Evolutionary conservation across 345 rosid genomes (phyloP), one percentile per base, ranked within the genome.

Genomic region (Gossypium stocksii): DNA sequence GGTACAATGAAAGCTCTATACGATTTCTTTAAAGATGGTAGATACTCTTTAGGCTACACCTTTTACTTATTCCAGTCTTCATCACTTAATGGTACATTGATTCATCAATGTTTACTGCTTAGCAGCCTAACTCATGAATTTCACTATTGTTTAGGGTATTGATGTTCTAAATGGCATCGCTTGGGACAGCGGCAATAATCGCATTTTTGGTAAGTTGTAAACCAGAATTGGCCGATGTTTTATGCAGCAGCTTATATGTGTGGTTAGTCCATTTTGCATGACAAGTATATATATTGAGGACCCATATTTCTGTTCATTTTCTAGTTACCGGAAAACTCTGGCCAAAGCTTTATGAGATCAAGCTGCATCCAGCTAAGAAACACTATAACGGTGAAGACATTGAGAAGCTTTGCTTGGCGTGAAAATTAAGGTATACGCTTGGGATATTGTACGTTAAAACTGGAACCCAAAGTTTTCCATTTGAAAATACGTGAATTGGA

Each of bases 101-200:
- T 68, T 48, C 57, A 25, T 25, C 41, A 22, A 15, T 68, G 43
- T 56, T 23, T 23, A 48, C 7, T 46, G 14, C 57, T n/a, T 46
- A 14, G 20, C 6, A 6, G 22, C 22, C 75, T 58, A 13, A 51
- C 65, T 62, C 16, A 69, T 22, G 5, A 72, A 25, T 67, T 59
- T 71, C 44, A n/a, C 66, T 61, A 45, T 61, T 58, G 74, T 69
- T 34, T 60, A 91, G 98, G 80, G 76, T 64, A 82, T 95, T 74
- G 99, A 95, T 87, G 98, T 95, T 68, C 79, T 95, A 73, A 95
- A 95, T 46, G 99, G 99, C 65, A 95, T 95, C 77, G 98, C 99
- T 41, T 93, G 98, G 98, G 98, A 95, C 83, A 60, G 75, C 14
- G 71, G 83, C 2, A 74, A 77, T 70, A 86, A 86, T 60, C 98